Evolutionary conservation across 2,329 filamentous ascomycete species (phyloP), one percentile per base, ranked within the genome.

Genomic region (Trichoderma sp.): DNA sequence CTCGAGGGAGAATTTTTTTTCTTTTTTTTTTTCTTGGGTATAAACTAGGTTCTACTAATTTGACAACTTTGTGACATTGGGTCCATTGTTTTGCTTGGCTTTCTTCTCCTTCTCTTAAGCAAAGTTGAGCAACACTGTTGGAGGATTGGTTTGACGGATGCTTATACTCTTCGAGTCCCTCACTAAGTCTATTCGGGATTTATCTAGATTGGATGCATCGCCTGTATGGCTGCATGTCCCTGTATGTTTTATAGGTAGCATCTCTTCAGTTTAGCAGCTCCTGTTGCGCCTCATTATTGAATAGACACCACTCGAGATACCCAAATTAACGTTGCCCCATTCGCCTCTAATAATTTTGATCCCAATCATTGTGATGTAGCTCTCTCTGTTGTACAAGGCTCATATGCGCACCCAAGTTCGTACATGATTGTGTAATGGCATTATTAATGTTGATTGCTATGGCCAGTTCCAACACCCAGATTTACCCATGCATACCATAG

Each of bases 241-340:
- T 67, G 61, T 64, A 56, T 56, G 61, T 65, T 67, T 32, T 59
- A 32, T 59, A 67, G 64, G 56, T 59, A 67, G 64, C 54, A 35
- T 45, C 53, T 56, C 42, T 67, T 59, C 56, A 34, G 56, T 69
- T 66, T 69, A 67, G 60, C 71, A 76, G 70, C 75, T 67, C 72
- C 71, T 69, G 67, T 77, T 71, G 54, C 67, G 70, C 72, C 71
- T 71, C 65, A 72, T 72, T 72, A 72, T 61, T 60, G 75, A 76
- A 77, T 76, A 78, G 73, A 78, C 73, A 74, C 72, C 63, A 74
- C 68, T 76, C 74, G 74, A 76, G 74, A 77, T 78, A 77, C 76
- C 76, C 76, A 70, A 73, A 71, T 35, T 70, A 67, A 63, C 70
- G 68, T 67, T 71, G 63, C 69, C 35, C 59, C 35, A 25, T 37